These are phyloP conservation scores for Phytopythium litorale DNA, from an alignment of 352 stramenopile species.

Conservation along the genomic window DNA sequence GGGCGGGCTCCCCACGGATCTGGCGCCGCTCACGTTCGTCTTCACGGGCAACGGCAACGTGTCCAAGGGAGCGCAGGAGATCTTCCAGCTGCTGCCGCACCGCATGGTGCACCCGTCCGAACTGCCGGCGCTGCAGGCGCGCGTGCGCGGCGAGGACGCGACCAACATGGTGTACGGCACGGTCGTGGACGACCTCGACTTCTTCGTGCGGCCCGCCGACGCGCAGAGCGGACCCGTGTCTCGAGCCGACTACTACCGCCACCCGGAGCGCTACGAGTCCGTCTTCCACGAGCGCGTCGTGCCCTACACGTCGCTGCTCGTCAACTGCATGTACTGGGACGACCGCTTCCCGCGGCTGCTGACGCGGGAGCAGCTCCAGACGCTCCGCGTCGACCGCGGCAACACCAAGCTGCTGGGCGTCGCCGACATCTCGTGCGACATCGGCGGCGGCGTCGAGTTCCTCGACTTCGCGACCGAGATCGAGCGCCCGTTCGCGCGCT, in stretches of 20 bases:
- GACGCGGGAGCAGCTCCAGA: slow-evolving; percentile 87
- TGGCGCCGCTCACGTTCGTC: slow-evolving; percentile 87
- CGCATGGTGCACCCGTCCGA: slow-evolving; percentile 90
- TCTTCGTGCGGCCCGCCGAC: slow-evolving; percentile 61
- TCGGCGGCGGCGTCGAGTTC: slow-evolving; percentile 93
- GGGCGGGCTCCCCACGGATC: slow-evolving; percentile 71
- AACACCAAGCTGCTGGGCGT: slow-evolving; percentile 89
- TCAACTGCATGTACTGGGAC: slow-evolving; percentile 98
- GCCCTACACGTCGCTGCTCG: slow-evolving; percentile 89
- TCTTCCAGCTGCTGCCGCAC: slow-evolving; percentile 94
- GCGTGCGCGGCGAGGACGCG: slow-evolving; percentile 17
- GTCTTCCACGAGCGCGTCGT: slow-evolving; percentile 90
- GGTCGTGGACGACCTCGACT: slow-evolving; percentile 61
- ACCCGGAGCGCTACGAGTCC: slow-evolving; percentile 88
- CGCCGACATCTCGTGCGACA: slow-evolving; percentile 95
- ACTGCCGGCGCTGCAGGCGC: slow-evolving; percentile 64
- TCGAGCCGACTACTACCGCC: slow-evolving; percentile 87
- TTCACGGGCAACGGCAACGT: slow-evolving; percentile 96
- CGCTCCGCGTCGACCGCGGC: slow-evolving; percentile 43
- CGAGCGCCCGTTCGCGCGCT: slow-evolving; percentile 92
- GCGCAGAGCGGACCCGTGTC: slow-evolving; percentile 12
- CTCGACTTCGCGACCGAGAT: slow-evolving; percentile 92
- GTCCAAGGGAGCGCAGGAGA: slow-evolving; percentile 91
- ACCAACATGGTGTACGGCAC: slow-evolving; percentile 75
- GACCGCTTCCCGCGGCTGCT: slow-evolving; percentile 91